phyloP scores from a whole-genome alignment of 768 basidiomycete species.

The Suillus cothurnatus region DNA sequence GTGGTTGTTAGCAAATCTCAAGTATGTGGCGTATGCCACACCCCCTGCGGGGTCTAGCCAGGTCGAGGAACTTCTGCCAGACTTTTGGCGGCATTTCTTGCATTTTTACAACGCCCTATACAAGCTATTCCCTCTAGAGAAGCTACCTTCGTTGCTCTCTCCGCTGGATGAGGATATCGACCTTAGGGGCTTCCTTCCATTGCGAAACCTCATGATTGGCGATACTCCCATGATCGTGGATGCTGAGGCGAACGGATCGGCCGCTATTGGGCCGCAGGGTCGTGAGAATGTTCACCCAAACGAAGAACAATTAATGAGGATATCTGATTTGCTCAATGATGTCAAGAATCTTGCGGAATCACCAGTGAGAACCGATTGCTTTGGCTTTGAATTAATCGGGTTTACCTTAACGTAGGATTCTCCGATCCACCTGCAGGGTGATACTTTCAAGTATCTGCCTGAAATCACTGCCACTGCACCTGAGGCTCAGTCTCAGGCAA shows the following conservation, averaged over 20 bases:
- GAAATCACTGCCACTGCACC: neutral
- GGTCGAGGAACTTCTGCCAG: slow-evolving; percentile 25
- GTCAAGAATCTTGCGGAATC: slow-evolving; percentile 58
- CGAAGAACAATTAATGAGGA: slow-evolving; percentile 93
- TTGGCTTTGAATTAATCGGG: slow-evolving; percentile 6
- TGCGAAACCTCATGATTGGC: slow-evolving; percentile 61
- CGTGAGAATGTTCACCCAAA: slow-evolving; percentile 77
- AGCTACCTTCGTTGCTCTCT: slow-evolving; percentile 56
- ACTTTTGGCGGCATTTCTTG: slow-evolving; percentile 76
- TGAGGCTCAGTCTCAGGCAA: neutral
- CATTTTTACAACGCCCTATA: slow-evolving; percentile 65
- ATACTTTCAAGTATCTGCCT: slow-evolving; percentile 18
- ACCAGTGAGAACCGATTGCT: slow-evolving; percentile 47
- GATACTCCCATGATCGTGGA: slow-evolving; percentile 18
- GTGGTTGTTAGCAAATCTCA: slow-evolving; percentile 82
- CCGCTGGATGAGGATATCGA: slow-evolving; percentile 91
- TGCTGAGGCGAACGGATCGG: slow-evolving; percentile 26
- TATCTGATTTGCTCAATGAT: slow-evolving; percentile 81
- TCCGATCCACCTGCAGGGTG: slow-evolving; percentile 26
- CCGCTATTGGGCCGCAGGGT: slow-evolving; percentile 26
- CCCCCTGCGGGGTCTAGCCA: slow-evolving; percentile 29
- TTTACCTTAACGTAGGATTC: slow-evolving; percentile 24
- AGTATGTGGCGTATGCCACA: slow-evolving; percentile 58
- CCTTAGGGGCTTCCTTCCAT: slow-evolving; percentile 83
- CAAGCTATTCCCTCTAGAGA: slow-evolving; percentile 65